Evolutionary conservation across 306 rosid genomes (phyloP).

Genomic region (Pterocarpus santalinus): DNA sequence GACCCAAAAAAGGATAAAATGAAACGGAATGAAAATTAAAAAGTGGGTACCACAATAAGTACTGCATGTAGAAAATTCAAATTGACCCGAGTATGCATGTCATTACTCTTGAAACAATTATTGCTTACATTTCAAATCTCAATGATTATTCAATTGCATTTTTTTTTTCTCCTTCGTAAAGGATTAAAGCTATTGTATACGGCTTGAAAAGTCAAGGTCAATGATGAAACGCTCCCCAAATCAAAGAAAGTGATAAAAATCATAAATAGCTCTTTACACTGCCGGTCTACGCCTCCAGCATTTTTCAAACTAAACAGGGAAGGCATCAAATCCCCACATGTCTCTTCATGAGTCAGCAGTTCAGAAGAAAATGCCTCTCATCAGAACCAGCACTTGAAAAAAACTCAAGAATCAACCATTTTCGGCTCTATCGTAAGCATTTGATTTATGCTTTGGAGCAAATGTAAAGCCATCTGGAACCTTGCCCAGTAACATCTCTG

Average conservation of each 20-base stretch:
- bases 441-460: constrained; percentile 93
- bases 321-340: constrained; percentile 17
- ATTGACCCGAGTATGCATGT: constrained; percentile 18
- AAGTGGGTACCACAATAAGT: not conserved
- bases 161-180: not conserved
- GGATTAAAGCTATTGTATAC: not conserved
- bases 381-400: constrained; percentile 17
- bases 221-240: constrained; percentile 27
- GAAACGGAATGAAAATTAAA: not conserved
- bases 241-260: constrained; percentile 19
- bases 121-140: constrained; percentile 41
- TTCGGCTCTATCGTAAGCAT: constrained; percentile 90
- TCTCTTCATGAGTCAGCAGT: constrained; percentile 12
- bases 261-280: not conserved
- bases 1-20: too few species aligned
- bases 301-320: constrained; percentile 9
- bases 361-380: constrained; percentile 22
- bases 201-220: constrained; percentile 33
- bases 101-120: not conserved
- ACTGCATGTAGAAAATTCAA: constrained; percentile 9
- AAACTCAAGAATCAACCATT: constrained; percentile 65
- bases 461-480: constrained; percentile 84
- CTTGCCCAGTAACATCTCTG: constrained; percentile 93
- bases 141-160: constrained; percentile 44
- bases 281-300: not conserved